phyloP scores from a whole-genome alignment of 2,329 filamentous ascomycete species.

The Aspergillus thermomutatus region DNA sequence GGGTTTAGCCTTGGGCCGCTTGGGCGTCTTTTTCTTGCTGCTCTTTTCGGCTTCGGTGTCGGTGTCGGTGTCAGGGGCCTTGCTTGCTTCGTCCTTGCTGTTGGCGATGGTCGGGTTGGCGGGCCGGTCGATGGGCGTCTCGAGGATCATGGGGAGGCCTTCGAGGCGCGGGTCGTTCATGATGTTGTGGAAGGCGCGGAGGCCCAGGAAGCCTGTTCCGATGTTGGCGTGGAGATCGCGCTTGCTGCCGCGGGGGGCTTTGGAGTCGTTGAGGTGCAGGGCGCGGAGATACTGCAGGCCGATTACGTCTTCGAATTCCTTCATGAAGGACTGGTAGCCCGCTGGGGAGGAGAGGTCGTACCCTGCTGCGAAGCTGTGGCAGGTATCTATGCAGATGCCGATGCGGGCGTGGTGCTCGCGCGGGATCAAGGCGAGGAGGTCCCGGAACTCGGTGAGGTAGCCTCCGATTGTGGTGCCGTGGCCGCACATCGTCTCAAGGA shows the following conservation, averaged over 20 bases:
- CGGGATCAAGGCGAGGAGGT: slow-evolving; percentile 72
- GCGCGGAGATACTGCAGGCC: slow-evolving; percentile 78
- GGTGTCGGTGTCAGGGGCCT: slow-evolving; percentile 12
- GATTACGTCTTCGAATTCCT: slow-evolving; percentile 72
- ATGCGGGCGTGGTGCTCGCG: slow-evolving; percentile 75
- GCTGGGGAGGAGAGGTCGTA: slow-evolving; percentile 79
- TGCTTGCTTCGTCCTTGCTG: slow-evolving; percentile 5
- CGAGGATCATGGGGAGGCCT: slow-evolving; percentile 83
- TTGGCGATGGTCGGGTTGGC: slow-evolving; percentile 39
- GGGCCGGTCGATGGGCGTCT: slow-evolving; percentile 84
- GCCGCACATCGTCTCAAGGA: slow-evolving; percentile 95
- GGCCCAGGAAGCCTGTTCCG: slow-evolving; percentile 86
- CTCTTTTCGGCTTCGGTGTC: slow-evolving; percentile 14
- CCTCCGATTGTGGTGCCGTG: slow-evolving; percentile 83
- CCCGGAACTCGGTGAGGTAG: slow-evolving; percentile 78
- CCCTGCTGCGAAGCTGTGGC: slow-evolving; percentile 90
- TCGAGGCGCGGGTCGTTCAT: slow-evolving; percentile 78
- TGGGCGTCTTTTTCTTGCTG: slow-evolving; percentile 19
- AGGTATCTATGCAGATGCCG: slow-evolving; percentile 94
- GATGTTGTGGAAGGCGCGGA: slow-evolving; percentile 85
- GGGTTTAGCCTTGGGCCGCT: slow-evolving; percentile 7
- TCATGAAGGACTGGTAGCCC: slow-evolving; percentile 69
- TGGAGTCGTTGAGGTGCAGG: slow-evolving; percentile 92
- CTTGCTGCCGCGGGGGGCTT: slow-evolving; percentile 76
- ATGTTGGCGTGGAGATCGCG: slow-evolving; percentile 95